These are phyloP conservation scores for Tremella mesenterica DNA, from an alignment of 768 basidiomycete species.

Conservation along the genomic window DNA sequence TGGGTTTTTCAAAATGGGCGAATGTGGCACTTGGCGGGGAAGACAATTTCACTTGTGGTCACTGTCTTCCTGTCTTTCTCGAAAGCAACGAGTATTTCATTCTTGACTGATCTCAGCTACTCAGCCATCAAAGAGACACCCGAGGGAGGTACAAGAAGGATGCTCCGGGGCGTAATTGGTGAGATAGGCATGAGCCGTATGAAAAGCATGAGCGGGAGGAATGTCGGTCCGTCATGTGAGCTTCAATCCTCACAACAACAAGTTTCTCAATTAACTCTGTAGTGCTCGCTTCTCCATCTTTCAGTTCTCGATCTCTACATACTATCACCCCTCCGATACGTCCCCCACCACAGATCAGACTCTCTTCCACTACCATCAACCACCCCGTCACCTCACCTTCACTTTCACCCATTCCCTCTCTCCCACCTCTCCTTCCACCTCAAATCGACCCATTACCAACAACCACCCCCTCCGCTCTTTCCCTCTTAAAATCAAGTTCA, in stretches of 20 bases:
- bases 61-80: too few relatives aligned
- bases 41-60: not conserved
- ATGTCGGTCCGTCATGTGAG: too few relatives aligned
- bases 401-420: constrained; percentile 18
- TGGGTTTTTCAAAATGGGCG: not conserved
- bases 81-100: too few relatives aligned
- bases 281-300: too few relatives aligned
- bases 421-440: constrained; percentile 14
- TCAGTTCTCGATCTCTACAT: constrained; percentile 18
- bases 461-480: constrained; percentile 54
- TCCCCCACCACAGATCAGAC: constrained; percentile 2
- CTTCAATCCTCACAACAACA: too few relatives aligned
- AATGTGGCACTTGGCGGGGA: constrained; percentile 11
- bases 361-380: not conserved
- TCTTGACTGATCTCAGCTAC: too few relatives aligned
- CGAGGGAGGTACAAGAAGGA: too few relatives aligned
- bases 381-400: constrained; percentile 11
- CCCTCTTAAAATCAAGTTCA: constrained; percentile 61
- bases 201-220: too few relatives aligned
- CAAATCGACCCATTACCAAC: constrained; percentile 12
- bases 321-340: constrained; percentile 28
- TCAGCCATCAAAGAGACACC: too few relatives aligned
- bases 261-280: too few relatives aligned
- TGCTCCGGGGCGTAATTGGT: too few relatives aligned
- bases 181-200: too few relatives aligned